A percentile compares a stretch with the other conserved stretches of the same genome.
These are phyloP conservation scores for Aspergillus piperis DNA, from an alignment of 2,329 filamentous ascomycete species.

Conservation along the genomic window DNA sequence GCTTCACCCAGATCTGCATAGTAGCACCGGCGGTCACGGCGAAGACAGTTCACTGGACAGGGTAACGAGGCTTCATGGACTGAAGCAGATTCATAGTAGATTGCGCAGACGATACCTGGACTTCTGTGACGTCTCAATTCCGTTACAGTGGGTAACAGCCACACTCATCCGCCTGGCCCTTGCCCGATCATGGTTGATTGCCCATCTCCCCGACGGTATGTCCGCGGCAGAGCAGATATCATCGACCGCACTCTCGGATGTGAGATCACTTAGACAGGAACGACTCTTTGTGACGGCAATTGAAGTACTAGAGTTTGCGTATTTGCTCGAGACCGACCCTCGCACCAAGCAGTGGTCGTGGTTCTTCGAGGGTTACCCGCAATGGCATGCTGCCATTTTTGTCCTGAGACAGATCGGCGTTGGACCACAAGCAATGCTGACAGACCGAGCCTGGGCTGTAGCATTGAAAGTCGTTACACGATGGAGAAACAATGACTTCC, in stretches of 20 bases:
- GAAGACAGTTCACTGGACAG: conserved; percentile 23
- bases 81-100: conserved; percentile 36
- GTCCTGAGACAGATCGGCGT: conserved; percentile 59
- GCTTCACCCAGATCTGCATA: background rate
- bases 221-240: no score
- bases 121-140: conserved; percentile 56
- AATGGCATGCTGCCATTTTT: conserved; percentile 55
- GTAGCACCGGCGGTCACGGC: conserved; percentile 11
- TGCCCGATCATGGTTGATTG: background rate
- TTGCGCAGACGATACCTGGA: conserved; percentile 46
- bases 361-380: background rate
- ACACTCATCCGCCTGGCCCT: background rate
- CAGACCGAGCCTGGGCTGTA: background rate
- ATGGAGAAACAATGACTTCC: background rate
- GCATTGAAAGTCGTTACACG: background rate
- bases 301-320: background rate
- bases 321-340: background rate
- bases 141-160: conserved; percentile 27
- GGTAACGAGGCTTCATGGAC: conserved; percentile 44
- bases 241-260: no score
- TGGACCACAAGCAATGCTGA: conserved; percentile 54
- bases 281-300: background rate
- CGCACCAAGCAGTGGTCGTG: background rate
- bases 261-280: conserved; percentile 26
- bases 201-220: background rate